phyloP scores from a whole-genome alignment of 176 grass and related monocot species.

The Oryza nivara region DNA sequence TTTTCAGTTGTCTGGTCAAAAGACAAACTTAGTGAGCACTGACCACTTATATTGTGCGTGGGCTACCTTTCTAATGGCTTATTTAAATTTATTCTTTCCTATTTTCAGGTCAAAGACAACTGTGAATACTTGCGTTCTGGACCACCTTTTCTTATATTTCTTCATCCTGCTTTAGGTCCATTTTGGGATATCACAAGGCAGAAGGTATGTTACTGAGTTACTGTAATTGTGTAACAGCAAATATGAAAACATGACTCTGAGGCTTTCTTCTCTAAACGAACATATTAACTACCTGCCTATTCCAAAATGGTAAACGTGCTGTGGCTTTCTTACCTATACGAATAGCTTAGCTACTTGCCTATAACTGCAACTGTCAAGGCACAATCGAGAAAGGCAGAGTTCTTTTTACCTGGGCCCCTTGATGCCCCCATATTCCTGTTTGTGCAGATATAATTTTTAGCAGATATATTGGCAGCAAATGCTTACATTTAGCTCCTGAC shows the following conservation, averaged over 20 bases:
- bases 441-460: constrained; percentile 7
- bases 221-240: not conserved
- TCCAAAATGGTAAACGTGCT: too few species aligned
- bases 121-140: constrained; percentile 67
- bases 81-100: constrained; percentile 30
- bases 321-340: constrained; percentile 22
- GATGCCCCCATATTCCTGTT: not conserved
- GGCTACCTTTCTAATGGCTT: constrained; percentile 16
- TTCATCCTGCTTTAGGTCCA: constrained; percentile 97
- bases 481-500: constrained; percentile 2
- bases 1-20: constrained; percentile 24
- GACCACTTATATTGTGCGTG: not conserved
- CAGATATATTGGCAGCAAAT: not conserved
- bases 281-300: not conserved
- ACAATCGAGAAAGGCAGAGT: not conserved
- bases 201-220: constrained; percentile 65
- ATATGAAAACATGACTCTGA: not conserved
- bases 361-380: not conserved
- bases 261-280: constrained; percentile 23
- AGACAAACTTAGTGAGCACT: not conserved
- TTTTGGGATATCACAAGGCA: constrained; percentile 86
- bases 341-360: constrained; percentile 8
- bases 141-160: constrained; percentile 92
- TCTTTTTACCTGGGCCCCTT: too few species aligned
- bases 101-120: constrained; percentile 83